These are phyloP conservation scores for Panicum virgatum DNA, from an alignment of 202 grass and related monocot species.

Conservation along the genomic window DNA sequence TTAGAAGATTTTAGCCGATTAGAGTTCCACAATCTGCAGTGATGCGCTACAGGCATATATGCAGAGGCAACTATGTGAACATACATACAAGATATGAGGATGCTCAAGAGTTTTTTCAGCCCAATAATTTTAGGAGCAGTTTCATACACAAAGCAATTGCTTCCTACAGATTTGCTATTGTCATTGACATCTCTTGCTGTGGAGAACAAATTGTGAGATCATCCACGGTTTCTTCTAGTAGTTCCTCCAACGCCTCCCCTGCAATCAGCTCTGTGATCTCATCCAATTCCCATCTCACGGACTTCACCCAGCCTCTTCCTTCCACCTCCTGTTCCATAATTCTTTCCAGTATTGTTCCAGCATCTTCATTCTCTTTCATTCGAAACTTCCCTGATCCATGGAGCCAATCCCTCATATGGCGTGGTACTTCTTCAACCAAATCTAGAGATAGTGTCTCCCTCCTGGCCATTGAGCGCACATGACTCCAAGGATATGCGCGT, in stretches of 20 bases:
- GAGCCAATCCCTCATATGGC: conserved; percentile 53
- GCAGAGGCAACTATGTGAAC: conserved; percentile 29
- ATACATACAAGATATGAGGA: conserved; percentile 36
- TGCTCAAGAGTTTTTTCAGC: conserved; percentile 20
- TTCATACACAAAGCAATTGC: conserved; percentile 21
- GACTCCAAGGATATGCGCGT: conserved; percentile 49
- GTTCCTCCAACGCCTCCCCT: conserved; percentile 54
- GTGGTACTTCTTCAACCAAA: conserved; percentile 53
- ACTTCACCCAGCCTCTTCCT: conserved; percentile 54
- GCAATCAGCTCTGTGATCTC: conserved; percentile 52
- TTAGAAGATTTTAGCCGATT: neutral
- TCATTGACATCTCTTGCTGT: neutral
- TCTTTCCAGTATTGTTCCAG: conserved; percentile 51
- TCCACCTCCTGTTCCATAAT: conserved; percentile 60
- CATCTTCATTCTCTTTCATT: conserved; percentile 26
- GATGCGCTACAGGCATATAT: conserved; percentile 14
- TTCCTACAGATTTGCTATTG: conserved; percentile 39
- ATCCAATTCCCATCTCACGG: conserved; percentile 53
- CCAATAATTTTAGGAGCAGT: conserved; percentile 27
- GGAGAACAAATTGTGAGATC: conserved; percentile 44
- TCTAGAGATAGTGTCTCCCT: conserved; percentile 16
- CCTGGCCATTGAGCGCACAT: conserved; percentile 1
- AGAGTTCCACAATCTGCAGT: neutral
- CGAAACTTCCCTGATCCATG: conserved; percentile 35
- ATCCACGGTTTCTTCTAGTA: conserved; percentile 51